These are phyloP conservation scores for Lanmaoa pseudosensibilis DNA, from an alignment of 768 basidiomycete genomes.

Conservation along the genomic window DNA sequence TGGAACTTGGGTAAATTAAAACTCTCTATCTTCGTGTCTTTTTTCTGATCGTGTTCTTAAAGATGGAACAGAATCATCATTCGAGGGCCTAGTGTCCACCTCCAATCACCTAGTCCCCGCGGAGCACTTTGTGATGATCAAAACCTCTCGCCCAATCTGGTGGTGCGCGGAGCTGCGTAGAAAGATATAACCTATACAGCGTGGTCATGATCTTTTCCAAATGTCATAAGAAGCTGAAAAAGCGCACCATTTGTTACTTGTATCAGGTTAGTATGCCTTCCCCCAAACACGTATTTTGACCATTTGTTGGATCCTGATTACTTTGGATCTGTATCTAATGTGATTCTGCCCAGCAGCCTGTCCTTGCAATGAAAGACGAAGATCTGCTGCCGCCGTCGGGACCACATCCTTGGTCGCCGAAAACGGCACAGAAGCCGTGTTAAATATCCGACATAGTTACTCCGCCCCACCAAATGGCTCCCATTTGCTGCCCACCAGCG, in stretches of 20 bases:
- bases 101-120: constrained; percentile 86
- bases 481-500: not conserved
- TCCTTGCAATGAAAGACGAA: not conserved
- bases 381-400: no score
- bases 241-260: not conserved
- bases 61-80: constrained; percentile 70
- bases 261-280: no score
- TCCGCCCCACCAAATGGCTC: not conserved
- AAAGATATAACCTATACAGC: not conserved
- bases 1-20: constrained; percentile 80
- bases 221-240: not conserved
- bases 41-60: constrained; percentile 11
- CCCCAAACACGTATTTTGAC: no score
- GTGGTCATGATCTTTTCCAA: not conserved
- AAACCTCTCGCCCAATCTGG: constrained; percentile 81
- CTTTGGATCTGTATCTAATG: no score
- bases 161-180: constrained; percentile 79
- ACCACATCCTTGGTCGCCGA: no score
- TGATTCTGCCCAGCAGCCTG: no score
- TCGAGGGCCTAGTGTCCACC: constrained; percentile 85
- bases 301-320: not conserved
- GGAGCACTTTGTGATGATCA: constrained; percentile 63
- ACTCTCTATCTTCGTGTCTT: not conserved
- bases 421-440: not conserved
- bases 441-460: not conserved